Base-by-base conservation (phyloP, 2,329 filamentous ascomycete genomes). In the Amesomyces nigricolor region DNA sequence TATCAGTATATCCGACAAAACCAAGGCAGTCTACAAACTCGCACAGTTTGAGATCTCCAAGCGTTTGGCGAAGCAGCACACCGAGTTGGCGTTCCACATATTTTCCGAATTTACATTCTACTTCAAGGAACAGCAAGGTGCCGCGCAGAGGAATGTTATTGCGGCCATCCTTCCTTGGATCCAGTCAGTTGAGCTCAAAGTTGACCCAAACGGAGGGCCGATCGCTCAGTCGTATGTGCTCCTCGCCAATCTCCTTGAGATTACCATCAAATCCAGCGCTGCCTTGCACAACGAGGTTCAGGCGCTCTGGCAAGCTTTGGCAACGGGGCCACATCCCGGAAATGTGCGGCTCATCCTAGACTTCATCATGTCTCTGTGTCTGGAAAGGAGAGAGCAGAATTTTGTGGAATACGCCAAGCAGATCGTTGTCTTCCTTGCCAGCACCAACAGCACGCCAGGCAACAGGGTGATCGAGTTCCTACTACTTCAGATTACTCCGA, bases 331-430 rank as follows among this genome's bases (percentile, higher is more conserved):
- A 0, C 88, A 96, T 69, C 89, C 85, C 8, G 92, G 91, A 17
- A 99, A 99, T 65, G 94, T 99, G 10, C 89, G 95, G 54, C 76
- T 99, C 35, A 89, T 97, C 11, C 80, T 99, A 1, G 91, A 97
- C 68, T 99, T 99, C 67, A 94, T 99, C 70, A 97, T 99, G 71
- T 86, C 85, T 29, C 80, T 97, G 4, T 99, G 94, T 64, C 75
- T 99, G 10, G 94, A 99, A 65, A 85, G 92, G 32, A 85, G 92
- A 47, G 95, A 99, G 69, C 94, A 99, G 66, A 97, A 96, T 64
- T 99, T 96, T 70, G 92, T 99, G 53, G 90, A 96, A 64, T 96
- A 95, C 67, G 92, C 92, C 5, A 99, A 97, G 73, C 94, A 99
- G 70, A 94, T 99, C 51, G 91, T 97, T 14, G 95, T 99, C 0